These are phyloP conservation scores for Lodderomyces margitis DNA, from an alignment of 1,139 yeast species.

Conservation along the genomic window DNA sequence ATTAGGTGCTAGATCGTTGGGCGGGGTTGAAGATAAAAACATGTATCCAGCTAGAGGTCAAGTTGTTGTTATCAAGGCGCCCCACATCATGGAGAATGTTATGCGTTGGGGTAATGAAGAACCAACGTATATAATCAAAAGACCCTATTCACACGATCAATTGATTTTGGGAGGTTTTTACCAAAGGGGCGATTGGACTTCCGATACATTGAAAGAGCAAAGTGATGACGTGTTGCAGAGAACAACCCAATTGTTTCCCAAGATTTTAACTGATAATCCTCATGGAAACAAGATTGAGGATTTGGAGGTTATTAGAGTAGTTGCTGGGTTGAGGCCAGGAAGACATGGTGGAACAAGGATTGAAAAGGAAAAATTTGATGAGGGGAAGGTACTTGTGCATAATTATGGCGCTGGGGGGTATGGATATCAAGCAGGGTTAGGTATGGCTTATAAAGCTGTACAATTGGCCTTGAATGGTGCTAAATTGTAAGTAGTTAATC, in stretches of 20 bases:
- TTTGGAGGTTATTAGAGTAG: conserved; percentile 50
- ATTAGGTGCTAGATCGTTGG: conserved; percentile 52
- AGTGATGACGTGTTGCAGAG: conserved; percentile 58
- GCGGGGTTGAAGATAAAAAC: conserved; percentile 42
- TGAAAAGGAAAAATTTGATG: conserved; percentile 43
- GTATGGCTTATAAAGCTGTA: conserved; percentile 37
- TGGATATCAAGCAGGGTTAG: conserved; percentile 49
- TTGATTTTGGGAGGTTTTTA: conserved; percentile 67
- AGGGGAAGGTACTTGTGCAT: conserved; percentile 38
- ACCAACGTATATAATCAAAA: conserved; percentile 67
- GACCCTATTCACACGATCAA: conserved; percentile 61
- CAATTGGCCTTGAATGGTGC: conserved; percentile 16
- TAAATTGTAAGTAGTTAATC: conserved; percentile 7
- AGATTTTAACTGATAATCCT: conserved; percentile 39
- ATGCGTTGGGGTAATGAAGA: conserved; percentile 51
- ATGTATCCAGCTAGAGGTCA: conserved; percentile 70
- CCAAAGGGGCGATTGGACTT: conserved; percentile 58
- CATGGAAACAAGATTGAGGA: conserved; percentile 19
- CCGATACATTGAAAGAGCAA: conserved; percentile 52
- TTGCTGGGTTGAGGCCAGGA: conserved; percentile 68
- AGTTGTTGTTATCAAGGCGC: conserved; percentile 60
- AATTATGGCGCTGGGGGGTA: conserved; percentile 50
- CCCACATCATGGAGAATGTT: conserved; percentile 48
- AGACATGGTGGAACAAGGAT: conserved; percentile 68
- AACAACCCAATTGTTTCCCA: conserved; percentile 54